Evolutionary conservation across 257 asterid genomes (phyloP).

Genomic region (Capsicum baccatum): DNA sequence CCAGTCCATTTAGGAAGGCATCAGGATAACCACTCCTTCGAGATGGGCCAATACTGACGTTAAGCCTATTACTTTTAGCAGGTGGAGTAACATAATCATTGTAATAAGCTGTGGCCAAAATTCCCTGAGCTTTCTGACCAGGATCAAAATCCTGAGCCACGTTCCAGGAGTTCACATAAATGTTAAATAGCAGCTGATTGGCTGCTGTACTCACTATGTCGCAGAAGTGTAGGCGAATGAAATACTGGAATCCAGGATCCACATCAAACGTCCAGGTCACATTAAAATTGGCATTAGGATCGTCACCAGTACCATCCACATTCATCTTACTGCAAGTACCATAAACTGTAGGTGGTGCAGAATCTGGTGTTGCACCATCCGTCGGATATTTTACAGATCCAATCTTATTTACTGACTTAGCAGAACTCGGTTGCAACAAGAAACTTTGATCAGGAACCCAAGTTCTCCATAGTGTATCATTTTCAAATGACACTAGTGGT

Average conservation of each 20-base stretch:
- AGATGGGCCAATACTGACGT: conserved; percentile 76
- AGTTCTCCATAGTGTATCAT: conserved; percentile 70
- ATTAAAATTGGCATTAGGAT: conserved; percentile 60
- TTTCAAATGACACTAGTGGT: conserved; percentile 48
- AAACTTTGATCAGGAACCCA: conserved; percentile 62
- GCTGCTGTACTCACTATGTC: conserved; percentile 67
- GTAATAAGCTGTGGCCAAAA: conserved; percentile 59
- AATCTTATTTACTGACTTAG: conserved; percentile 40
- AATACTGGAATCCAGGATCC: conserved; percentile 65
- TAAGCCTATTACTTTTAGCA: conserved; percentile 40
- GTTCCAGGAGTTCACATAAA: conserved; percentile 49
- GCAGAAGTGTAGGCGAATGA: conserved; percentile 75
- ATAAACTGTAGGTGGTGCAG: conserved; percentile 74
- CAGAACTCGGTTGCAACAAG: conserved; percentile 41
- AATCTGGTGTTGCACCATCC: conserved; percentile 56
- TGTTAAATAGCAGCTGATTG: conserved; percentile 58
- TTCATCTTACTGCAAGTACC: conserved; percentile 73
- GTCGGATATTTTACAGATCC: conserved; percentile 57
- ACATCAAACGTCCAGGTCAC: conserved; percentile 71
- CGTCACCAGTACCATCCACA: conserved; percentile 31
- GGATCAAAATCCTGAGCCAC: conserved; percentile 62
- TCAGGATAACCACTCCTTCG: conserved; percentile 46
- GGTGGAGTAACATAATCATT: conserved; percentile 62
- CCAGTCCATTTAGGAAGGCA: conserved; percentile 76
- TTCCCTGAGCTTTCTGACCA: conserved; percentile 33